Conservation (phyloP, 192 early-diverging fungal genomes). For the Coemansia sp. region DNA sequence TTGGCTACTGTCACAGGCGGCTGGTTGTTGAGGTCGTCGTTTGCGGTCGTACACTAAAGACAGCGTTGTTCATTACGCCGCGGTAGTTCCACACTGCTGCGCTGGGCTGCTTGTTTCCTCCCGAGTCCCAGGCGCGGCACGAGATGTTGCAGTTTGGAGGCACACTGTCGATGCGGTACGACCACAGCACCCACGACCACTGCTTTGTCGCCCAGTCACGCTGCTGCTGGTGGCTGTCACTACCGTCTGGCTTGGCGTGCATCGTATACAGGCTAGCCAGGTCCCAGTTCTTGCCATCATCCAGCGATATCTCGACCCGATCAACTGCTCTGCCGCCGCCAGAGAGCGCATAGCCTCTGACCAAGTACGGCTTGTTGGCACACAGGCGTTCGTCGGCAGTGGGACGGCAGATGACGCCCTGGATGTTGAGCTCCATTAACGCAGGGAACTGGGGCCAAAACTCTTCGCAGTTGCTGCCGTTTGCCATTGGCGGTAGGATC, state of each 20-base stretch:
- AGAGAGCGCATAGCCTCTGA: slow-evolving; percentile 77
- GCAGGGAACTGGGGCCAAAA: slow-evolving; percentile 53
- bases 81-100: slow-evolving; percentile 73
- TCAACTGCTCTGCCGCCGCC: slow-evolving; percentile 72
- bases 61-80: slow-evolving; percentile 77
- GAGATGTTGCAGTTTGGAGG: slow-evolving; percentile 53
- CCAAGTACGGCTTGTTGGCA: slow-evolving; percentile 34
- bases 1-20: slow-evolving; percentile 3
- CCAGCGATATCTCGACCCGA: slow-evolving; percentile 78
- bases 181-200: slow-evolving; percentile 90
- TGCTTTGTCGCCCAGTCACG: slow-evolving; percentile 42
- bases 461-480: slow-evolving; percentile 42
- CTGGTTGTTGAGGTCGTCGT: not conserved
- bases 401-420: slow-evolving; percentile 70
- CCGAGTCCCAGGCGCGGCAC: slow-evolving; percentile 79
- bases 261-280: slow-evolving; percentile 59
- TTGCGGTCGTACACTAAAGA: slow-evolving; percentile 39
- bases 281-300: slow-evolving; percentile 77
- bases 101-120: slow-evolving; percentile 86
- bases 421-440: slow-evolving; percentile 75
- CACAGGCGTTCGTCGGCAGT: slow-evolving; percentile 52
- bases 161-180: slow-evolving; percentile 54
- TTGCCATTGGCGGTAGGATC: slow-evolving; percentile 73
- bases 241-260: not conserved
- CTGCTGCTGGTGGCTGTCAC: slow-evolving; percentile 8